Percentiles rank a stretch among this genome's conserved stretches.
These are phyloP conservation scores for Thymus quinquecostatus DNA, from an alignment of 257 asterid genomes.

Conservation along the genomic window DNA sequence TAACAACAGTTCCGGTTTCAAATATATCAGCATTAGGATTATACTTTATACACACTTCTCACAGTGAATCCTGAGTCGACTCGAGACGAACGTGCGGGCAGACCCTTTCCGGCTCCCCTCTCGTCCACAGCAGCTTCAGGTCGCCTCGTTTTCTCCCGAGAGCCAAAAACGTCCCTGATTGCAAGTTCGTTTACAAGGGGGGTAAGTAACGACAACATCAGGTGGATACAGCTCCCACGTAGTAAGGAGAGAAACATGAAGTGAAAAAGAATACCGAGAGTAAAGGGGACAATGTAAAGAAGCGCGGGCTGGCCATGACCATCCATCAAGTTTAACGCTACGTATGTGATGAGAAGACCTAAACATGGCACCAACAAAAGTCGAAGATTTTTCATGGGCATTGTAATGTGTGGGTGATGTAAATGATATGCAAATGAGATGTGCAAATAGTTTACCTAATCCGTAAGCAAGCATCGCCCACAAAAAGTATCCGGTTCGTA, in stretches of 20 bases:
- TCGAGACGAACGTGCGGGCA: constrained; percentile 76
- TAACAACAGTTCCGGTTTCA: background rate
- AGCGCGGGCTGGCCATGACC: constrained; percentile 97
- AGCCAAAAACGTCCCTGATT: constrained; percentile 65
- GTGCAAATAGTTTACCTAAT: constrained; percentile 51
- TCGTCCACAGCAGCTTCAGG: constrained; percentile 64
- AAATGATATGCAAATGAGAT: background rate
- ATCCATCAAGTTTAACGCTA: constrained; percentile 87
- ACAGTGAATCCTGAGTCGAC: constrained; percentile 46
- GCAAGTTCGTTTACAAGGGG: background rate
- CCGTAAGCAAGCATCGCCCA: constrained; percentile 99
- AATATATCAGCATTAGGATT: constrained; percentile 17
- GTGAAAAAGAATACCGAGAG: constrained; percentile 56
- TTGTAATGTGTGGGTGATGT: background rate
- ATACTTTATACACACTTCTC: constrained; percentile 26
- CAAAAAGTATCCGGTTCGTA: constrained; percentile 79
- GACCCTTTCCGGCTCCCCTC: constrained; percentile 77
- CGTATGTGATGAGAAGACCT: constrained; percentile 85
- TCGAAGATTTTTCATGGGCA: too few species aligned
- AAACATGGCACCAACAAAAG: background rate
- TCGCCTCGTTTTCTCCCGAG: constrained; percentile 77
- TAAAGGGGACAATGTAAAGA: constrained; percentile 87
- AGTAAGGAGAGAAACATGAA: background rate
- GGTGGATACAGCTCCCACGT: too few species aligned
- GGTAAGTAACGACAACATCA: background rate